These are phyloP conservation scores for Neohortaea acidophila DNA, from an alignment of 495 filamentous ascomycete species.

Conservation along the genomic window DNA sequence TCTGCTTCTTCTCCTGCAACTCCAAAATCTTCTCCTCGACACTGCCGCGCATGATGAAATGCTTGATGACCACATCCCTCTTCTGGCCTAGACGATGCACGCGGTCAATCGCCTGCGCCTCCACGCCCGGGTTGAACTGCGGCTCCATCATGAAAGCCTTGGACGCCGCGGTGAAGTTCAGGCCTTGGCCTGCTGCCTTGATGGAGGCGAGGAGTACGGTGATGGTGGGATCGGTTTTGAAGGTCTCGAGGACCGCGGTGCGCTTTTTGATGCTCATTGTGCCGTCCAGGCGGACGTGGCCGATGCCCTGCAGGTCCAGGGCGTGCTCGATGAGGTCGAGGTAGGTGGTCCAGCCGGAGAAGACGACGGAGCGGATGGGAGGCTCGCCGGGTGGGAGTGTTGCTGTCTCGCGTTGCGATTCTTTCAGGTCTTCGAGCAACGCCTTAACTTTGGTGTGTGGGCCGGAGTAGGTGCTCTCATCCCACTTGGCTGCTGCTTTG, in stretches of 20 bases:
- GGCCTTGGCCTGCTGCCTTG: constrained; percentile 76
- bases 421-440: constrained; percentile 50
- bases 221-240: constrained; percentile 55
- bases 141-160: constrained; percentile 95
- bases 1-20: constrained; percentile 78
- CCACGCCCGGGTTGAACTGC: constrained; percentile 88
- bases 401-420: constrained; percentile 43
- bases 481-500: constrained; percentile 31
- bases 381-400: constrained; percentile 36
- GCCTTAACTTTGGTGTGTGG: constrained; percentile 84
- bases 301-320: constrained; percentile 48
- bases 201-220: constrained; percentile 82
- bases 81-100: constrained; percentile 88
- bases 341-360: constrained; percentile 86
- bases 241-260: constrained; percentile 53
- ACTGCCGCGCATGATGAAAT: constrained; percentile 76
- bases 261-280: constrained; percentile 63
- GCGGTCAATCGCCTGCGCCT: constrained; percentile 86
- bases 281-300: constrained; percentile 72
- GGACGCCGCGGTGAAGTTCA: constrained; percentile 76
- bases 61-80: constrained; percentile 59
- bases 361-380: constrained; percentile 76
- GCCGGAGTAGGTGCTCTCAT: constrained; percentile 43
- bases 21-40: constrained; percentile 91
- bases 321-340: constrained; percentile 87